phyloP scores from a whole-genome alignment of 371 early-diverging fungal species.

The Chytridium lagenaria region DNA sequence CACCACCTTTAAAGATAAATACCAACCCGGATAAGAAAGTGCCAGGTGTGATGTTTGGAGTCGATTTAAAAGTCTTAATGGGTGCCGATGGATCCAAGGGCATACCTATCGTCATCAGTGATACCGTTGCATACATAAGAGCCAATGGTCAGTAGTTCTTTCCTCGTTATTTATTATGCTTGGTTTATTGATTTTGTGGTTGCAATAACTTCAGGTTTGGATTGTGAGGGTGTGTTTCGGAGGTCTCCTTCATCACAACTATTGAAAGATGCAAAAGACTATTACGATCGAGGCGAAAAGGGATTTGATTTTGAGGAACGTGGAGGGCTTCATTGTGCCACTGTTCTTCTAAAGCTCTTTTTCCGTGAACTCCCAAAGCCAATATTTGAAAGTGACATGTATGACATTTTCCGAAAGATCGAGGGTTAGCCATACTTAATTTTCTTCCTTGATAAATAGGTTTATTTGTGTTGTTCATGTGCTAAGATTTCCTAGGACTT shows the following conservation, averaged over 20 bases:
- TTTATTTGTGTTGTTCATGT: not conserved
- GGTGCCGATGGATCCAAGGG: constrained; percentile 66
- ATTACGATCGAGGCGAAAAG: constrained; percentile 67
- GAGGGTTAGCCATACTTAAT: constrained; percentile 32
- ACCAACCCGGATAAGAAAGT: constrained; percentile 6
- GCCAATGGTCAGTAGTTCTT: constrained; percentile 45
- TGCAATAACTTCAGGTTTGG: constrained; percentile 60
- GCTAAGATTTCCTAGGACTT: not conserved
- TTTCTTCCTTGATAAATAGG: no score
- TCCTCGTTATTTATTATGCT: not conserved
- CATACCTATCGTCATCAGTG: constrained; percentile 65
- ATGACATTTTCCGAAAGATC: constrained; percentile 50
- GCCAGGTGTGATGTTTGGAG: constrained; percentile 58
- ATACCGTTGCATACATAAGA: constrained; percentile 62
- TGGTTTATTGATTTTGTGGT: not conserved
- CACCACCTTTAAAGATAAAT: not conserved
- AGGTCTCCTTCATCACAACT: constrained; percentile 75
- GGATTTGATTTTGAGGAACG: constrained; percentile 54
- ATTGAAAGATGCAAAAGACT: constrained; percentile 68
- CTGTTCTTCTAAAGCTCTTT: constrained; percentile 85
- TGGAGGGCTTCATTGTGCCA: constrained; percentile 81
- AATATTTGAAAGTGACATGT: constrained; percentile 57
- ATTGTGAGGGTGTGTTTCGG: constrained; percentile 88
- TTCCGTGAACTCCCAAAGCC: constrained; percentile 83
- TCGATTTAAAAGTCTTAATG: constrained; percentile 68